phyloP scores from a whole-genome alignment of 805 yeast genomes.

The Saccharomycopsis sp. region DNA sequence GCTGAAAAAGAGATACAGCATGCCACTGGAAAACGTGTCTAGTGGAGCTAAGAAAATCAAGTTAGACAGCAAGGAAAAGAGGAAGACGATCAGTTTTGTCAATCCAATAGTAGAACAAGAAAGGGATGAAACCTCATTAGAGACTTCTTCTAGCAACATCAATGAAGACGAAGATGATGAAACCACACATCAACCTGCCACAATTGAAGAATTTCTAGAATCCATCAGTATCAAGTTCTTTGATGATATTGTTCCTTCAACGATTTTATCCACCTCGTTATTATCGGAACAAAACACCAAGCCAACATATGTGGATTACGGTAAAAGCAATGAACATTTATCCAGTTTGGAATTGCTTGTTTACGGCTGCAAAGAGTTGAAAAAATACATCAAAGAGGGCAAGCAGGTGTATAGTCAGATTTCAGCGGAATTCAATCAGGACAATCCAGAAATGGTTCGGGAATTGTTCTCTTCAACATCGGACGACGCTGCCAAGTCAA shows the following conservation, averaged over 20 bases:
- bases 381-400: slow-evolving; percentile 42
- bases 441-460: slow-evolving; percentile 40
- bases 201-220: slow-evolving; percentile 32
- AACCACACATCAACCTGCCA: slow-evolving; percentile 24
- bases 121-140: not conserved
- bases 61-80: not conserved
- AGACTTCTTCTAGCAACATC: not conserved
- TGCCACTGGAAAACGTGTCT: too few relatives aligned
- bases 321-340: slow-evolving; percentile 28
- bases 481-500: slow-evolving; percentile 27
- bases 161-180: not conserved
- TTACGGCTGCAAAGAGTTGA: slow-evolving; percentile 42
- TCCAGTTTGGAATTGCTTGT: slow-evolving; percentile 38
- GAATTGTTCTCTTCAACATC: slow-evolving; percentile 35
- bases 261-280: slow-evolving; percentile 16
- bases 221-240: slow-evolving; percentile 36
- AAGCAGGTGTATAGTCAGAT: slow-evolving; percentile 34
- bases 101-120: slow-evolving; percentile 5
- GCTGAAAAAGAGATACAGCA: too few relatives aligned
- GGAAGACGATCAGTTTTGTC: slow-evolving; percentile 9
- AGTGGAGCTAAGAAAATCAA: not conserved
- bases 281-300: slow-evolving; percentile 18
- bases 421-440: slow-evolving; percentile 33
- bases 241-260: slow-evolving; percentile 31
- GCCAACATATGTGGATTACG: slow-evolving; percentile 20